Percentiles rank a stretch among this genome's conserved stretches.
Conservation (phyloP, 176 grass and related monocot species). For the Aechmea fasciata region DNA sequence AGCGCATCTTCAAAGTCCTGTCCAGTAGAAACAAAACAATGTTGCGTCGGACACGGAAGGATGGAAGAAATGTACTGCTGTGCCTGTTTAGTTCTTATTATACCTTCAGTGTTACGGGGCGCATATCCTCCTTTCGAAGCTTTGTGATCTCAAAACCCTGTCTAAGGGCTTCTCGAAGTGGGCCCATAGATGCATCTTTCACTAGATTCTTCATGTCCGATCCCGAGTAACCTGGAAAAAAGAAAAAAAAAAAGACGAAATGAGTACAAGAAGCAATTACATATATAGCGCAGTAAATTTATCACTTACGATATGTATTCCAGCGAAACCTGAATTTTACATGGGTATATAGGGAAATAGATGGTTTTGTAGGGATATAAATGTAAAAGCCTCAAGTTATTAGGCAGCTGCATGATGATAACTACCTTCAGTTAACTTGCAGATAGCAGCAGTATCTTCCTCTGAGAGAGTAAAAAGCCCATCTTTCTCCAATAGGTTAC, state of each 20-base stretch:
- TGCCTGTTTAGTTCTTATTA: not conserved
- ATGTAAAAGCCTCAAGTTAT: not conserved
- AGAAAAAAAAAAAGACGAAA: not conserved
- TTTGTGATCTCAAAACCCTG: conserved; percentile 66
- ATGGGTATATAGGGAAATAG: no score
- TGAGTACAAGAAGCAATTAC: no score
- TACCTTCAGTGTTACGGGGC: conserved; percentile 67
- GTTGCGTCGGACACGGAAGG: conserved; percentile 7
- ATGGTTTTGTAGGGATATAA: no score
- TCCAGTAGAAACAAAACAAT: conserved; percentile 10
- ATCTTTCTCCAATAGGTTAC: conserved; percentile 84
- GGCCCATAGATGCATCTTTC: conserved; percentile 97
- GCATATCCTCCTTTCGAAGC: conserved; percentile 73
- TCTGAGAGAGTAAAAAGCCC: conserved; percentile 77
- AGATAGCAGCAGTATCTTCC: conserved; percentile 63
- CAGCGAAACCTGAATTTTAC: no score
- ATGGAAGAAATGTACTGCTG: not conserved
- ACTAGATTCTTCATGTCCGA: conserved; percentile 99
- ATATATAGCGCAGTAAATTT: no score
- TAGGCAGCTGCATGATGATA: conserved; percentile 8
- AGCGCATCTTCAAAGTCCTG: conserved; percentile 91
- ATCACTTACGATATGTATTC: no score
- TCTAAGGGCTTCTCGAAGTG: conserved; percentile 72
- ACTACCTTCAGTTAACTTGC: conserved; percentile 85
- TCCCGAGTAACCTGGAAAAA: conserved; percentile 81